Base-by-base conservation (phyloP, 164 flowering plant genomes). In the Annona squamosa region DNA sequence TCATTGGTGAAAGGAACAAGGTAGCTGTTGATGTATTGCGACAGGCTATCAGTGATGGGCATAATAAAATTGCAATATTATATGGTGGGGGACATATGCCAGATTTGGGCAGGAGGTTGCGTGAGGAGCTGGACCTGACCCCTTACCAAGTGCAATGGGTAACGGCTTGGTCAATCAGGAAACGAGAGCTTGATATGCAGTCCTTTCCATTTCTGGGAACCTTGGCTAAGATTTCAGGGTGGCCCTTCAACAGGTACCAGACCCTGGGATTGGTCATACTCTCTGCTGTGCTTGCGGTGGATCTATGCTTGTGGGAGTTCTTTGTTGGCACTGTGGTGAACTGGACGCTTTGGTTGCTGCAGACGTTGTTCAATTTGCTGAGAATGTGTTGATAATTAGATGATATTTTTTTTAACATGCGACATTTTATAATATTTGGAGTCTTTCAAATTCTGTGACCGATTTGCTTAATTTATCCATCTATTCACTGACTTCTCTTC, bases 11-110 rank as follows among this genome's bases (percentile, higher is more conserved):
- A 85, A 88, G 99, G 74, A 94, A 94, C 86, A 85, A 74, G 83
- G 97, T 87, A 52, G 99, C 97, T n/a, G 71, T 73, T 0, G 93
- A 87, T 68, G 93, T 90, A 42, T 84, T 94, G 66, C 74, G 72
- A 71, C 83, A 78, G 70, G 94, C 97, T 46, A 85, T 94, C 0
- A 81, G 84, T 1, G 86, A 84, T 6, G 97, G 99, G 16, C 79
- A 87, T 78, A 90, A 86, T 19, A 88, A 72, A 81, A 91, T 94
- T 65, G 99, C 97, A 5, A 79, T 94, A 43, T 79, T 94, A 4
- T 94, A 94, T 68, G 99, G 99, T 1, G 93, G 97, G 43, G 99
- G 99, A n/a, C 99, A 92, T 86, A 94, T 94, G 99, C 99, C 99
- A 1, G 99, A 92, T 77, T 72, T 94, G 78, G 97, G 97, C 10